A percentile compares a stretch with the other conserved stretches of the same genome.
Conservation (phyloP, 2,329 filamentous ascomycete species). For the Trichoderma cornu-damae region DNA sequence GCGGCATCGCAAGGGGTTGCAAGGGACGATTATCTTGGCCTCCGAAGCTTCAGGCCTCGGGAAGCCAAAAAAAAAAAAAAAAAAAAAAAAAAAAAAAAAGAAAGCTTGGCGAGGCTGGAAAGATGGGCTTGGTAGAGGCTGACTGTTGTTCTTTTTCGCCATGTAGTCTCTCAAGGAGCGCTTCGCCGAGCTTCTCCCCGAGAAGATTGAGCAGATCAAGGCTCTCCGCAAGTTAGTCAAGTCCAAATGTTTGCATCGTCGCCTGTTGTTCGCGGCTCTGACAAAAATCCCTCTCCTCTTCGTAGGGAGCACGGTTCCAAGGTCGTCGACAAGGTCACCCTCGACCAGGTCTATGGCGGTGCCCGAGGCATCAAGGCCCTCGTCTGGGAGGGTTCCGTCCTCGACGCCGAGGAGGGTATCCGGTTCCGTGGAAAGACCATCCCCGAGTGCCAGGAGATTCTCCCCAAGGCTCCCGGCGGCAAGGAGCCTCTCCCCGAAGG, state of each 20-base stretch:
- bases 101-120: background rate
- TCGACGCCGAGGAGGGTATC: slow-evolving; percentile 98
- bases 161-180: slow-evolving; percentile 90
- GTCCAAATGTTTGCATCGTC: slow-evolving; percentile 20
- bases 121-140: slow-evolving; percentile 12
- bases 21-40: background rate
- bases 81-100: too few species aligned
- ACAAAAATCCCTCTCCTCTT: slow-evolving; percentile 14
- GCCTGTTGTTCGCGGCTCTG: slow-evolving; percentile 19
- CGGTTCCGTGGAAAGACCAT: slow-evolving; percentile 99
- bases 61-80: too few species aligned
- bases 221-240: slow-evolving; percentile 79
- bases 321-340: slow-evolving; percentile 94
- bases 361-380: slow-evolving; percentile 98
- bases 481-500: slow-evolving; percentile 95
- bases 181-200: slow-evolving; percentile 91
- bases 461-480: slow-evolving; percentile 95
- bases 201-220: slow-evolving; percentile 99
- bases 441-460: slow-evolving; percentile 94
- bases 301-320: slow-evolving; percentile 86
- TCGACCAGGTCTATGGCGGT: slow-evolving; percentile 99
- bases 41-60: background rate
- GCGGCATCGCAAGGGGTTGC: background rate
- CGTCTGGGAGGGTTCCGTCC: slow-evolving; percentile 97
- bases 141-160: slow-evolving; percentile 16